Conservation (phyloP, 768 basidiomycete species). For the Leccinum uliginosum region DNA sequence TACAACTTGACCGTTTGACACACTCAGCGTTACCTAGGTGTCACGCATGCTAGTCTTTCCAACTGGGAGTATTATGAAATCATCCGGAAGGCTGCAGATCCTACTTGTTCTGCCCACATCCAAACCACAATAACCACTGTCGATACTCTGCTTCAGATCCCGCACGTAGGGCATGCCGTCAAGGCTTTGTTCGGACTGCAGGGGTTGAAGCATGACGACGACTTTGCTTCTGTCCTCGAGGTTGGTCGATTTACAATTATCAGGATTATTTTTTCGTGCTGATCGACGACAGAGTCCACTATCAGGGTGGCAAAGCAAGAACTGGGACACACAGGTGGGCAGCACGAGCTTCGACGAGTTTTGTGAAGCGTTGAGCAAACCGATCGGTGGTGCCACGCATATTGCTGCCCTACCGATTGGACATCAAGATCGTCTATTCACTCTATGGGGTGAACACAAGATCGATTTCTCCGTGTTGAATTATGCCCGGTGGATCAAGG, state of each 20-base stretch:
- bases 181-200: constrained; percentile 77
- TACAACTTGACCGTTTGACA: not conserved
- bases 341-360: constrained; percentile 65
- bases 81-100: constrained; percentile 64
- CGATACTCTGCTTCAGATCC: constrained; percentile 53
- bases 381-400: constrained; percentile 31
- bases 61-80: constrained; percentile 91
- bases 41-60: constrained; percentile 77
- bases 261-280: constrained; percentile 13
- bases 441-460: constrained; percentile 41
- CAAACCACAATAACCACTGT: constrained; percentile 55
- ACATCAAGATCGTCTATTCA: constrained; percentile 44
- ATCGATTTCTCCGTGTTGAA: constrained; percentile 62
- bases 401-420: constrained; percentile 43
- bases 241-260: constrained; percentile 33
- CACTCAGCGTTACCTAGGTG: constrained; percentile 41
- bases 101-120: constrained; percentile 54
- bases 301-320: constrained; percentile 74
- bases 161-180: constrained; percentile 44
- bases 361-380: constrained; percentile 52
- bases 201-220: constrained; percentile 65
- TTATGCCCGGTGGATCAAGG: constrained; percentile 74
- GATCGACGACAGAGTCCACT: constrained; percentile 47
- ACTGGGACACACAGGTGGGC: constrained; percentile 77
- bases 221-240: constrained; percentile 69